These are phyloP conservation scores for Fusarium praegraminearum DNA, from an alignment of 2,329 filamentous ascomycete genomes.

Conservation along the genomic window DNA sequence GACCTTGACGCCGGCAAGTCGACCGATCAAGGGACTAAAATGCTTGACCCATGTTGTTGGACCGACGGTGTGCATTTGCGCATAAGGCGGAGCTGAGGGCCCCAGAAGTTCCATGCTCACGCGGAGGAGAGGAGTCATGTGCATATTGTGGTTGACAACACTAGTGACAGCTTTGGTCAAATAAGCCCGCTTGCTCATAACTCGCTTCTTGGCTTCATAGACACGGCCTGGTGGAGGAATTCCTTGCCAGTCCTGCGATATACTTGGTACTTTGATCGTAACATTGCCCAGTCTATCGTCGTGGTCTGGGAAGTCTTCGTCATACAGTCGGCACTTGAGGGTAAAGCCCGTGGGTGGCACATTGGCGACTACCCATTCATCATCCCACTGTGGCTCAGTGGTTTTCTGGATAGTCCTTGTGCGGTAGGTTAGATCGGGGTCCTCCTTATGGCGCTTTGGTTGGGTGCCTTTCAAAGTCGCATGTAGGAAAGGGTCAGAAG, in stretches of 20 bases:
- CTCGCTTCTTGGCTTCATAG: constrained; percentile 83
- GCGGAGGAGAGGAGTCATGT: constrained; percentile 77
- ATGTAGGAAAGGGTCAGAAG: constrained; percentile 85
- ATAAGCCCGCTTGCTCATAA: constrained; percentile 89
- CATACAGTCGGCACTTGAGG: constrained; percentile 87
- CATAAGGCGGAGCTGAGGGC: constrained; percentile 75
- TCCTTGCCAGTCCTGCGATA: constrained; percentile 76
- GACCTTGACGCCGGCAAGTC: constrained; percentile 79
- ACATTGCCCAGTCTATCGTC: constrained; percentile 92
- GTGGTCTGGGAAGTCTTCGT: constrained; percentile 87
- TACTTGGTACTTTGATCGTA: constrained; percentile 71
- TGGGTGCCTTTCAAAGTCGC: constrained; percentile 79
- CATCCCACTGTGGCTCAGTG: constrained; percentile 83
- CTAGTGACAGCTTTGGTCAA: constrained; percentile 75
- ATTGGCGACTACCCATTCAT: constrained; percentile 89
- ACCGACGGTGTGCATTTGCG: constrained; percentile 81
- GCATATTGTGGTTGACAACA: constrained; percentile 69
- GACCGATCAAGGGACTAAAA: constrained; percentile 88
- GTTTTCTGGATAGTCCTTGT: constrained; percentile 80
- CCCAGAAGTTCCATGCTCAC: constrained; percentile 85
- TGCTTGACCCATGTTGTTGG: constrained; percentile 83
- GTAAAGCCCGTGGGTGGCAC: constrained; percentile 83
- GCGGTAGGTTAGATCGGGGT: constrained; percentile 78
- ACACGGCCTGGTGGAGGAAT: constrained; percentile 68
- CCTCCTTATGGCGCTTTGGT: constrained; percentile 85